Evolutionary conservation across 441 rosid genomes (phyloP).

Genomic region (Rhodomyrtus psidioides): DNA sequence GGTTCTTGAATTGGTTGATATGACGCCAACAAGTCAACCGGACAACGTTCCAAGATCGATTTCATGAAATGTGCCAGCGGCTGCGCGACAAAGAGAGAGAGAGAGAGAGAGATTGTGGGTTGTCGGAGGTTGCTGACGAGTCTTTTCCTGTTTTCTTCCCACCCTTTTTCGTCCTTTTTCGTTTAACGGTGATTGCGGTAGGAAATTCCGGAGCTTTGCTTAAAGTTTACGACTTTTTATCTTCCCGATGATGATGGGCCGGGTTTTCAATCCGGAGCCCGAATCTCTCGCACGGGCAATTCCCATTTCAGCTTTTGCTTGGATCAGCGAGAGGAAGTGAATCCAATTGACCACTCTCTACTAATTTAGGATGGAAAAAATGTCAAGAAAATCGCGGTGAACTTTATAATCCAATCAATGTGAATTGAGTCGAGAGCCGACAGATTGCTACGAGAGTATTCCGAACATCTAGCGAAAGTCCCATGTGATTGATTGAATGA

Average conservation of each 20-base stretch:
- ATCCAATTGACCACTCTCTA: background rate
- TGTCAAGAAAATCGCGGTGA: background rate
- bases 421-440: background rate
- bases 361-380: background rate
- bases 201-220: background rate
- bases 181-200: slow-evolving; percentile 6
- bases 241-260: background rate
- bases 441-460: background rate
- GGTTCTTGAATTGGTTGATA: background rate
- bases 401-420: background rate
- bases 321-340: background rate
- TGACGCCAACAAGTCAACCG: background rate
- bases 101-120: background rate
- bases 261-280: background rate
- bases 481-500: background rate
- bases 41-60: background rate
- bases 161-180: background rate
- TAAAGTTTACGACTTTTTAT: background rate
- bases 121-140: background rate
- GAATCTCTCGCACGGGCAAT: background rate
- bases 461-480: background rate
- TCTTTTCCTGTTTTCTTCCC: background rate
- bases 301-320: background rate
- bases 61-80: background rate
- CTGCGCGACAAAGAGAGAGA: background rate